phyloP scores from a whole-genome alignment of 352 stramenopile genomes.

The Blastocystis sp. region DNA sequence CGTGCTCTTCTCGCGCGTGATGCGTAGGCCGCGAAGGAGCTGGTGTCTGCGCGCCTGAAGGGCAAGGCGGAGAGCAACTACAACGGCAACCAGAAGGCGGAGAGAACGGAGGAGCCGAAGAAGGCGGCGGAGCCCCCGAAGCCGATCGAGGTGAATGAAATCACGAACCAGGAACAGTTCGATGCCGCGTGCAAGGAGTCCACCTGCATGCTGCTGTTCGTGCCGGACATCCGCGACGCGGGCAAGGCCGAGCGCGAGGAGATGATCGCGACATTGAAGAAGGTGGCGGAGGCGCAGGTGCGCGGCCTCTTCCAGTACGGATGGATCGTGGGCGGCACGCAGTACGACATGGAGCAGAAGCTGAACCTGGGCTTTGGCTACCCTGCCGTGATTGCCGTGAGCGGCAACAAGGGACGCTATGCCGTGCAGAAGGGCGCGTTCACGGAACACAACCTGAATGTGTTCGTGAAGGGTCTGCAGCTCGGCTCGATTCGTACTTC shows the following conservation, averaged over 20 bases:
- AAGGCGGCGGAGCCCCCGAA: slow-evolving; percentile 25
- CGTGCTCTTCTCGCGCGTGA: background rate
- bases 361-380: slow-evolving; percentile 69
- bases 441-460: slow-evolving; percentile 66
- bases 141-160: slow-evolving; percentile 67
- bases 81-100: slow-evolving; percentile 35
- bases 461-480: slow-evolving; percentile 67
- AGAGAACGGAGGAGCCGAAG: background rate
- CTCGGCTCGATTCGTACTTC: slow-evolving; percentile 32
- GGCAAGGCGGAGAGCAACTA: slow-evolving; percentile 46
- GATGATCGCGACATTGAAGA: slow-evolving; percentile 64
- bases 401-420: slow-evolving; percentile 67
- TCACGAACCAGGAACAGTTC: slow-evolving; percentile 65
- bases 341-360: slow-evolving; percentile 69
- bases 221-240: slow-evolving; percentile 60
- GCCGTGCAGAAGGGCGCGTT: slow-evolving; percentile 51
- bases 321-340: slow-evolving; percentile 61
- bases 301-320: slow-evolving; percentile 53
- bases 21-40: slow-evolving; percentile 39
- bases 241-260: slow-evolving; percentile 57
- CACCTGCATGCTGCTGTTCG: slow-evolving; percentile 64
- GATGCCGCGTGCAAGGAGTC: slow-evolving; percentile 55
- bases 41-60: slow-evolving; percentile 57
- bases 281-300: slow-evolving; percentile 38
- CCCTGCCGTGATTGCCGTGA: slow-evolving; percentile 64